Percentiles rank a stretch among this genome's conserved stretches.
Conservation (phyloP, 768 basidiomycete genomes). For the Leccinum barrowsii region DNA sequence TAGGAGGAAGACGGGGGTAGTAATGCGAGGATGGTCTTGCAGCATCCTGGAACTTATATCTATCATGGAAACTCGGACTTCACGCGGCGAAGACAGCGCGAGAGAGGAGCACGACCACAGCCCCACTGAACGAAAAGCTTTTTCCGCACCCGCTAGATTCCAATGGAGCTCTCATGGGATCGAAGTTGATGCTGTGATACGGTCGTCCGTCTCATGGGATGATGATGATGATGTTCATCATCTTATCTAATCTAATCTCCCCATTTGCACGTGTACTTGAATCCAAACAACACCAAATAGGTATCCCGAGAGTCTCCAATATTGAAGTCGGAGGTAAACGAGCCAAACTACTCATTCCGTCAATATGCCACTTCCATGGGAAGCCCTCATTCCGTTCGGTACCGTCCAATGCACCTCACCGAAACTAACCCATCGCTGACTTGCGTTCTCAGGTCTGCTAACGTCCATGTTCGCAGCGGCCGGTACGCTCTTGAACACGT, state of each 20-base stretch:
- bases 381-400: conserved; percentile 97
- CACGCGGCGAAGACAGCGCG: not conserved
- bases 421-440: conserved; percentile 3
- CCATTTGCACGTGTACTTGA: not conserved
- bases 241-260: not conserved
- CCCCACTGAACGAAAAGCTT: not conserved
- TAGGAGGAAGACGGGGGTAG: not conserved
- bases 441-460: conserved; percentile 57
- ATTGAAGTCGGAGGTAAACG: not conserved
- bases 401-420: not conserved
- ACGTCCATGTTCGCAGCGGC: conserved; percentile 88
- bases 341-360: not conserved
- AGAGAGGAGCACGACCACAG: not conserved
- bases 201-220: too few species aligned
- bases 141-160: not conserved
- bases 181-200: too few species aligned
- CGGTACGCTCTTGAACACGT: conserved; percentile 80
- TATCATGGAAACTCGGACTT: not conserved
- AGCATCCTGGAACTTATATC: conserved; percentile 2
- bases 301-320: not conserved
- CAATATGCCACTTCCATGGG: conserved; percentile 94
- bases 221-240: too few species aligned
- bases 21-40: not conserved
- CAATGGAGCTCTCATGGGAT: not conserved
- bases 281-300: conserved; percentile 25